A percentile compares a stretch with the other conserved stretches of the same genome.
phyloP scores from a whole-genome alignment of 108 stramenopile species.

The Skeletonema tropicum region DNA sequence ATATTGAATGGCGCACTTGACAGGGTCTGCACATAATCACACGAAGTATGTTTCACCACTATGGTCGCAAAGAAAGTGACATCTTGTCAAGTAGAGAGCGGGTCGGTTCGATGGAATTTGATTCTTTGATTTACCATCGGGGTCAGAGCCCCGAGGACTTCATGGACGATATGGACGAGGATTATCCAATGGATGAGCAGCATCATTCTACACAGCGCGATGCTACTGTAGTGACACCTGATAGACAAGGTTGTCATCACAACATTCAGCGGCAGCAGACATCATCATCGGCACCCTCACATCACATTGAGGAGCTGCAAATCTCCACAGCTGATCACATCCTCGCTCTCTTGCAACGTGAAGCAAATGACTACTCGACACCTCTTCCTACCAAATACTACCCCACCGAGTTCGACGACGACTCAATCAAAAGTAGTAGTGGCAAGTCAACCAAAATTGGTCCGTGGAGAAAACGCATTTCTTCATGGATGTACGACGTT shows the following conservation, averaged over 20 bases:
- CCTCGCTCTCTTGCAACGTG: slow-evolving; percentile 34
- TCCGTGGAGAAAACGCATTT: slow-evolving; percentile 61
- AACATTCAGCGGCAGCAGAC: not conserved
- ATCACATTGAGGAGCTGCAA: not conserved
- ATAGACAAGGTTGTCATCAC: not conserved
- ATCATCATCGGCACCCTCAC: not conserved
- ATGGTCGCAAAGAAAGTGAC: slow-evolving; percentile 1
- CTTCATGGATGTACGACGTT: slow-evolving; percentile 85
- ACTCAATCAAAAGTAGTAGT: not conserved
- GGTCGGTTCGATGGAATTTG: not conserved
- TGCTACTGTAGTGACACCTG: not conserved
- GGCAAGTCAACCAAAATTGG: slow-evolving; percentile 30
- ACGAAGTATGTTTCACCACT: slow-evolving; percentile 2
- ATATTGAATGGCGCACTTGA: not conserved
- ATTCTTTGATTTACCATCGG: not conserved
- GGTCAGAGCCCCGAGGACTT: slow-evolving; percentile 2
- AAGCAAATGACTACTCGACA: slow-evolving; percentile 29
- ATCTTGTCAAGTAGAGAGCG: slow-evolving; percentile 3
- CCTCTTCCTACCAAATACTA: slow-evolving; percentile 36
- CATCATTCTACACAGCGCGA: not conserved
- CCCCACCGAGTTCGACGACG: slow-evolving; percentile 43
- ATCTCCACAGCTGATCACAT: slow-evolving; percentile 31
- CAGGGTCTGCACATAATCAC: not conserved
- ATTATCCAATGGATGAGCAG: not conserved
- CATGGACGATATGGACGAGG: not conserved